These are phyloP conservation scores for Populus nigra DNA, from an alignment of 345 rosid species.

Conservation along the genomic window DNA sequence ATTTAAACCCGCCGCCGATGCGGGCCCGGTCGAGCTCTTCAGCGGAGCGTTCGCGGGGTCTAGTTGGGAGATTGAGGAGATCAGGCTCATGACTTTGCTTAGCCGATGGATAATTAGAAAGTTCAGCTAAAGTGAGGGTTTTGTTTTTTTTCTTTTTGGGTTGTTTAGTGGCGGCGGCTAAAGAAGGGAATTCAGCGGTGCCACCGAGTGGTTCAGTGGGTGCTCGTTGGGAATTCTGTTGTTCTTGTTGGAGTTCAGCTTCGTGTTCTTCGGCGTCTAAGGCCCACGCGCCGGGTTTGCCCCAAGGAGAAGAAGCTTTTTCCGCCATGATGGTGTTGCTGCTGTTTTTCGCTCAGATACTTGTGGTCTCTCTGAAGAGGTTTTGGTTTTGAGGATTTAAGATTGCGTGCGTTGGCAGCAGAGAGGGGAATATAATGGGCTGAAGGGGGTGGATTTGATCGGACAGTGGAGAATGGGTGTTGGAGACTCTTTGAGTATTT, in stretches of 20 bases:
- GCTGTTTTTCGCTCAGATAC: background rate
- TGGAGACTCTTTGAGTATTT: background rate
- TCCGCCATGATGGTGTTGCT: constrained; percentile 58
- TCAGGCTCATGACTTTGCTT: constrained; percentile 41
- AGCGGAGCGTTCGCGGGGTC: constrained; percentile 79
- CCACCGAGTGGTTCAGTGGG: background rate
- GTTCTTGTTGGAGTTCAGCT: constrained; percentile 55
- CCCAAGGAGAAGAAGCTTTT: constrained; percentile 80
- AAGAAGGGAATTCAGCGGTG: constrained; percentile 57
- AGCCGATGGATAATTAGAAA: constrained; percentile 32
- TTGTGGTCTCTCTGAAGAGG: constrained; percentile 3
- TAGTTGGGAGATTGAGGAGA: constrained; percentile 64
- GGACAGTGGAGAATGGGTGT: constrained; percentile 35
- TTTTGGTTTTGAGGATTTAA: background rate
- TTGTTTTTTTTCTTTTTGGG: constrained; percentile 77
- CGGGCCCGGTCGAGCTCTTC: constrained; percentile 81
- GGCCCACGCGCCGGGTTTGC: constrained; percentile 96
- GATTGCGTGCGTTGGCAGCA: constrained; percentile 39
- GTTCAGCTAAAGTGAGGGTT: constrained; percentile 64
- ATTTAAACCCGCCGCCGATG: constrained; percentile 76
- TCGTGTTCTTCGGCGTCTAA: constrained; percentile 83
- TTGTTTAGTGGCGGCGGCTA: constrained; percentile 62
- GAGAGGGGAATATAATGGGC: constrained; percentile 21
- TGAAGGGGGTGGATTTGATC: constrained; percentile 21
- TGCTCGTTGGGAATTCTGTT: constrained; percentile 17